Evolutionary conservation across 2,329 filamentous ascomycete genomes (phyloP), one percentile per base, ranked within the genome.

Genomic region (Fusarium sp.): DNA sequence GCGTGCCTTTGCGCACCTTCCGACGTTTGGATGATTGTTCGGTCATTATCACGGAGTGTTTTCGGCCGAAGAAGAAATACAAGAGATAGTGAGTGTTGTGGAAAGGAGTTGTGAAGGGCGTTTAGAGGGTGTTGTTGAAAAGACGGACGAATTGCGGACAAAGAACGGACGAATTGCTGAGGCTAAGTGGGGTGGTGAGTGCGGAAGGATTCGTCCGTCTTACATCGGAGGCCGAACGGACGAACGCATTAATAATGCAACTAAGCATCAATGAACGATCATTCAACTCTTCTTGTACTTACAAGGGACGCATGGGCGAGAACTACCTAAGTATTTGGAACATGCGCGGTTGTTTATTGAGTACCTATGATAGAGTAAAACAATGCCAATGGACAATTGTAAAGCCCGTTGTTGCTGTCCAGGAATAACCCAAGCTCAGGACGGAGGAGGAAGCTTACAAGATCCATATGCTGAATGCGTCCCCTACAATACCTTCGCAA

Each of bases 1-100:
- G 81, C 1, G 87, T 89, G 27, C 87, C 87, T 66, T 88, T 89
- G 23, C 86, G 84, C 28, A 87, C 56, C 65, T 82, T 86, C 32
- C 76, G 76, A 5, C 69, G 68, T 54, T 76, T 77, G 8, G 61
- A 4, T 4, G 63, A 12, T 20, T 59, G 62, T 34, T 75, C 72
- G 25, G 58, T 30, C 72, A 75, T 75, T 16, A 16, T 23, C 2
- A 16, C 23, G 20, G 20, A 28, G 7, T 7, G 6, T 47, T 66
- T 73, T 75, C 73, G 73, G 73, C 72, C 73, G 73, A 75, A 69
- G 18, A 48, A 14, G 20, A 30, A 21, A 20, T 13, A 37, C 16
- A 28, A n/a, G 34, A 13, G 16, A 37, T 28, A 4, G 21, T 46
- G 13, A 27, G 18, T 8, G 50, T 45, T 51, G 30, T 14, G 20